Conservation (phyloP, 495 filamentous ascomycete species). For the Xylaria venustula region DNA sequence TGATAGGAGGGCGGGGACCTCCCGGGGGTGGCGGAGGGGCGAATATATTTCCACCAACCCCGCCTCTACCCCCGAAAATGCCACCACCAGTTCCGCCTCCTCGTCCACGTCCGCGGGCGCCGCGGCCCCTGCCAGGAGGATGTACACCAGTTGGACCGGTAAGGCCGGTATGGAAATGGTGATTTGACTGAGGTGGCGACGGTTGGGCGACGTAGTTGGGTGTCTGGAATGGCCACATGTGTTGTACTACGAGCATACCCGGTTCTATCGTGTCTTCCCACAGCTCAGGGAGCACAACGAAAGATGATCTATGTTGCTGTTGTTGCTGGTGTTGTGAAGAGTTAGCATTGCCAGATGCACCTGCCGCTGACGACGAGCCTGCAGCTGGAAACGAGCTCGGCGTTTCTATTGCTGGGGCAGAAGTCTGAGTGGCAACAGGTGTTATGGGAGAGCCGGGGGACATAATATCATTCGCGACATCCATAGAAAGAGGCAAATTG, state of each 20-base stretch:
- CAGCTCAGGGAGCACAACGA: conserved; percentile 50
- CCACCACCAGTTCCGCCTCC: background rate
- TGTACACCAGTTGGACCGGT: background rate
- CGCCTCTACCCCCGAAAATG: background rate
- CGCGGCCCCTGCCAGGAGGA: background rate
- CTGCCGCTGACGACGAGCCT: conserved; percentile 9
- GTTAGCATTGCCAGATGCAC: conserved; percentile 5
- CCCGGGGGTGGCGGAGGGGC: background rate
- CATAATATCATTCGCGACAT: conserved; percentile 5
- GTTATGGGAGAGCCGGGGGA: background rate
- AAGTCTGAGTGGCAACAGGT: background rate
- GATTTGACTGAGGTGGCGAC: conserved; percentile 9
- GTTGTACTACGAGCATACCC: conserved; percentile 77
- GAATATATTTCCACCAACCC: conserved; percentile 12
- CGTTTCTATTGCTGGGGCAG: conserved; percentile 1
- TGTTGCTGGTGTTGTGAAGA: background rate
- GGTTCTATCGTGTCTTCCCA: conserved; percentile 55
- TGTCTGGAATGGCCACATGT: conserved; percentile 80
- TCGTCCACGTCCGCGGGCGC: conserved; percentile 1
- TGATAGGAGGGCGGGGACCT: background rate
- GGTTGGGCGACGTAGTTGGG: conserved; percentile 26
- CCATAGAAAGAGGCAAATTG: conserved; percentile 19
- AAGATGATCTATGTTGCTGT: conserved; percentile 20
- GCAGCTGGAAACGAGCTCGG: background rate
- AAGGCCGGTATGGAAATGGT: background rate